phyloP scores from a whole-genome alignment of 2,329 filamentous ascomycete species.

The Mollisia scopiformis region DNA sequence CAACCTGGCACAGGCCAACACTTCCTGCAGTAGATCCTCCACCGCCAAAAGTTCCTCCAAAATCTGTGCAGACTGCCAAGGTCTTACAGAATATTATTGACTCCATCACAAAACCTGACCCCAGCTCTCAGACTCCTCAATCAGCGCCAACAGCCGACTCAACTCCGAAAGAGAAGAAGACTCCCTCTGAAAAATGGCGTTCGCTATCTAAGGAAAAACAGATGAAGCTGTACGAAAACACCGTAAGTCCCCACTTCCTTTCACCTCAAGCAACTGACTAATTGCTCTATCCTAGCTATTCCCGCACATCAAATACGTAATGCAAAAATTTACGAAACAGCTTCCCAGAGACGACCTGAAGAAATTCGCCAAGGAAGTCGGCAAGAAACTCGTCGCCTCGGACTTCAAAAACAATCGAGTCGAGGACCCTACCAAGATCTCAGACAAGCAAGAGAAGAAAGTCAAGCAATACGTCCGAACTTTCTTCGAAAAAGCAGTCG shows the following conservation, averaged over 20 bases:
- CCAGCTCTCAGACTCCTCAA: constrained; percentile 50
- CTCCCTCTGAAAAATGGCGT: constrained; percentile 73
- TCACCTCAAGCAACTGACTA: background rate
- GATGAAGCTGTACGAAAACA: constrained; percentile 94
- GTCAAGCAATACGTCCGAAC: constrained; percentile 83
- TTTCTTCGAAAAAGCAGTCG: constrained; percentile 84
- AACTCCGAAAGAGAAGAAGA: constrained; percentile 57
- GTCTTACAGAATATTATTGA: constrained; percentile 84
- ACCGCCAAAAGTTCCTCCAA: constrained; percentile 54
- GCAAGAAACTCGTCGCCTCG: constrained; percentile 87
- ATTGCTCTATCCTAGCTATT: constrained; percentile 61
- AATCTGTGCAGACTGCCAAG: constrained; percentile 58
- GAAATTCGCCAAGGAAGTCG: constrained; percentile 66
- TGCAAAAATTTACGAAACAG: constrained; percentile 85
- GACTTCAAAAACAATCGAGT: constrained; percentile 93
- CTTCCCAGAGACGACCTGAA: constrained; percentile 79
- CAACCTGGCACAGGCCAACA: constrained; percentile 82
- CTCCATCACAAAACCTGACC: constrained; percentile 69
- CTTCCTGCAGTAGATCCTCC: constrained; percentile 64
- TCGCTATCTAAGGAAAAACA: constrained; percentile 78
- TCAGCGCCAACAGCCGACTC: constrained; percentile 61
- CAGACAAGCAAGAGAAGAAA: constrained; percentile 77
- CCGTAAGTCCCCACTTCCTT: constrained; percentile 58
- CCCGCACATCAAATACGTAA: constrained; percentile 81
- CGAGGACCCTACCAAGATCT: constrained; percentile 76